A percentile compares a stretch with the other conserved stretches of the same genome.
phyloP scores from a whole-genome alignment of 345 rosid genomes.

The Noccaea caerulescens region DNA sequence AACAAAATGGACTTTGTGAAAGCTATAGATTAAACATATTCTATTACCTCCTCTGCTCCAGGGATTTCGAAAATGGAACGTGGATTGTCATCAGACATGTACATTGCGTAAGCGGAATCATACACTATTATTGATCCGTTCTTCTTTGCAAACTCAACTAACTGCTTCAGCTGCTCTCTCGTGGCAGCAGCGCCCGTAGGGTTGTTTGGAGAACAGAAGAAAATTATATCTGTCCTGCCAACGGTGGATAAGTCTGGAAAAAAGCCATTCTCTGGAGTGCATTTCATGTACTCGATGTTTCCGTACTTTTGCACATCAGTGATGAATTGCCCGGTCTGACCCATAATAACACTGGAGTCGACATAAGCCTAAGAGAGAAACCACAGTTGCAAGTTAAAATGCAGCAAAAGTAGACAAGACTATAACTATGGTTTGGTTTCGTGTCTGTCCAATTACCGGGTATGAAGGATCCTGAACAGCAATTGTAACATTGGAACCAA shows the following conservation, averaged over 20 bases:
- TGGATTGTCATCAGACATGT: slow-evolving; percentile 85
- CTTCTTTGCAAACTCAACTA: slow-evolving; percentile 84
- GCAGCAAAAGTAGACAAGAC: slow-evolving; percentile 11
- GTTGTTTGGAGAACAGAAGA: slow-evolving; percentile 96
- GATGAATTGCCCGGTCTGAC: slow-evolving; percentile 81
- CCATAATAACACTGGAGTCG: slow-evolving; percentile 95
- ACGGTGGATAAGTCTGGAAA: slow-evolving; percentile 86
- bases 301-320: slow-evolving; percentile 65
- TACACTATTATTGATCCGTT: slow-evolving; percentile 91
- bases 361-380: slow-evolving; percentile 74
- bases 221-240: slow-evolving; percentile 77
- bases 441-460: slow-evolving; percentile 63
- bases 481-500: slow-evolving; percentile 79
- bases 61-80: slow-evolving; percentile 93
- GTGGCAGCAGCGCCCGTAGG: slow-evolving; percentile 97
- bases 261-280: slow-evolving; percentile 93
- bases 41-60: slow-evolving; percentile 89
- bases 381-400: neutral
- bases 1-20: neutral
- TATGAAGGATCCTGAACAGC: slow-evolving; percentile 99
- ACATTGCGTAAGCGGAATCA: slow-evolving; percentile 94
- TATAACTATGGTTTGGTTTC: neutral
- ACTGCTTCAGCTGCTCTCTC: slow-evolving; percentile 70
- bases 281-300: slow-evolving; percentile 90
- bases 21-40: neutral